These are phyloP conservation scores for Alternaria rosae DNA, from an alignment of 2,329 filamentous ascomycete species.

Conservation along the genomic window DNA sequence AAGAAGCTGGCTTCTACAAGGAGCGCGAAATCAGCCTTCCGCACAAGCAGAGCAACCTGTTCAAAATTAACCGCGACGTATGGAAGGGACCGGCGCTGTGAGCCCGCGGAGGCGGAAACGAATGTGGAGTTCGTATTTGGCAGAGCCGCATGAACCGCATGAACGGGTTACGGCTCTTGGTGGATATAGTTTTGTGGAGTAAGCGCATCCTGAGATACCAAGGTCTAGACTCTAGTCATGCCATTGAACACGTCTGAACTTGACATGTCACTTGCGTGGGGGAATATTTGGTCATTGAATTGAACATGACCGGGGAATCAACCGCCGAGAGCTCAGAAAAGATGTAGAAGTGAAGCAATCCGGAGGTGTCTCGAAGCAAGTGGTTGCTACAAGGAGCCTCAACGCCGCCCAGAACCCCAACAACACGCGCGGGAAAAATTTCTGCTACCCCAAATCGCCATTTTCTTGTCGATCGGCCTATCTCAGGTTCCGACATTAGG, in stretches of 20 bases:
- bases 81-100: constrained; percentile 61
- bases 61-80: constrained; percentile 78
- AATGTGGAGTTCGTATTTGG: constrained; percentile 17
- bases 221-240: constrained; percentile 11
- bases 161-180: constrained; percentile 10
- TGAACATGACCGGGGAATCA: neutral
- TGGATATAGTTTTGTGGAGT: constrained; percentile 26
- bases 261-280: constrained; percentile 1
- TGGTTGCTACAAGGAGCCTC: neutral
- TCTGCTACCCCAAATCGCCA: constrained; percentile 10
- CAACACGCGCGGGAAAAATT: constrained; percentile 18
- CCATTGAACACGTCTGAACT: neutral
- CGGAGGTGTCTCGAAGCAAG: neutral
- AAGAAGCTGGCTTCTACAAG: constrained; percentile 80
- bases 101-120: constrained; percentile 14
- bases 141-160: constrained; percentile 19
- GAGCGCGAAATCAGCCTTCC: constrained; percentile 86
- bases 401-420: constrained; percentile 8
- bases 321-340: neutral
- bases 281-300: constrained; percentile 1
- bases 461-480: constrained; percentile 17
- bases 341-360: neutral
- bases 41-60: constrained; percentile 90
- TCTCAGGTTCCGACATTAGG: constrained; percentile 17
- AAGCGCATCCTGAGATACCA: constrained; percentile 28